These are phyloP conservation scores for Pyrus pyrifolia DNA, from an alignment of 306 rosid genomes.

Conservation along the genomic window DNA sequence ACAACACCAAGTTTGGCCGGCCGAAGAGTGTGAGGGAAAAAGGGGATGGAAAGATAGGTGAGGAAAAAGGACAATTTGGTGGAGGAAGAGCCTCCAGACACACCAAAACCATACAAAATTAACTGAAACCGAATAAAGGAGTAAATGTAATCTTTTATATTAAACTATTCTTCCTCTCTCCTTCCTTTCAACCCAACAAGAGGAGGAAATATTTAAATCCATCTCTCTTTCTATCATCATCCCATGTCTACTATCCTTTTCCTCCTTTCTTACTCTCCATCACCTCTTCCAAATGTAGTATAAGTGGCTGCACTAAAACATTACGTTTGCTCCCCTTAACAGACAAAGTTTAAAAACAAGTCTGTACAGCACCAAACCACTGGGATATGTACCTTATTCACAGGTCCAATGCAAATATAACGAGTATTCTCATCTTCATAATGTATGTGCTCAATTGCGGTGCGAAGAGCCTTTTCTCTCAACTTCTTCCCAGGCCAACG, in stretches of 20 bases:
- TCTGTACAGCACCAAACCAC: not conserved
- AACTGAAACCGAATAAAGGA: not conserved
- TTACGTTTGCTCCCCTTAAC: conserved; percentile 1
- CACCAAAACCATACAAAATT: not conserved
- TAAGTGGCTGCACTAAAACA: not conserved
- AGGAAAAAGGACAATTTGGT: not conserved
- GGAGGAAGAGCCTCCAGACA: not conserved
- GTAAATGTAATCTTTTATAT: not conserved
- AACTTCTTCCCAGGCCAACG: conserved; percentile 81
- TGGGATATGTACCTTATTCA: conserved; percentile 63
- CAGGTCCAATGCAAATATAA: conserved; percentile 90
- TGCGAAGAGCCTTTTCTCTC: conserved; percentile 67
- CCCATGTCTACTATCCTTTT: not conserved
- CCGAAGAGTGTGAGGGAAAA: not conserved
- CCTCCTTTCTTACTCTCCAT: not conserved
- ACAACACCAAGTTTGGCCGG: not conserved
- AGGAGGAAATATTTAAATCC: not conserved
- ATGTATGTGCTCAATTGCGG: conserved; percentile 69
- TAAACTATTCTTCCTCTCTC: not conserved
- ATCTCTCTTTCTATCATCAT: not conserved
- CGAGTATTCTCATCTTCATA: conserved; percentile 97
- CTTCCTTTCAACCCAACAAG: not conserved
- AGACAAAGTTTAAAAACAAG: not conserved
- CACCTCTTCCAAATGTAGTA: not conserved
- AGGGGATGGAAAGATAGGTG: not conserved